Percentiles rank a stretch among this genome's conserved stretches.
Evolutionary conservation across 148 eudicot genomes (phyloP).

Genomic region (Camellia lanceoleosa): DNA sequence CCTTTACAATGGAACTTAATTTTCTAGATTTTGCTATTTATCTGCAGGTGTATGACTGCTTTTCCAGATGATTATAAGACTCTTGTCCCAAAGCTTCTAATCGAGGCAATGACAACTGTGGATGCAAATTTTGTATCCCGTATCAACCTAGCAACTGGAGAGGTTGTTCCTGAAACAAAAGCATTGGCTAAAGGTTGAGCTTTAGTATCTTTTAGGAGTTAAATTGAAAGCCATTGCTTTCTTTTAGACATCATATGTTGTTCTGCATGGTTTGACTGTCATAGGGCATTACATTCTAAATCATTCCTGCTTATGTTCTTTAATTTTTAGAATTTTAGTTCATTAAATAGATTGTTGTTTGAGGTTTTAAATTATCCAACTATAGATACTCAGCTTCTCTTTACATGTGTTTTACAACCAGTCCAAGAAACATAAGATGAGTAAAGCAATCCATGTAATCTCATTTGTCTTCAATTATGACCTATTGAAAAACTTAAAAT

Average conservation of each 20-base stretch:
- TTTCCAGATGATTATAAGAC: slow-evolving; percentile 89
- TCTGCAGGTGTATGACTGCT: slow-evolving; percentile 77
- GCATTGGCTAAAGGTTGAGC: slow-evolving; percentile 75
- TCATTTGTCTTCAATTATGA: not conserved
- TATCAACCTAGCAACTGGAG: slow-evolving; percentile 85
- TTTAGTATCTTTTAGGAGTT: slow-evolving; percentile 11
- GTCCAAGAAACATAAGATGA: not conserved
- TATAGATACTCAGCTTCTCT: not conserved
- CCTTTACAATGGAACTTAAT: slow-evolving; percentile 2
- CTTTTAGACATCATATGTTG: not conserved
- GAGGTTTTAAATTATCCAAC: not conserved
- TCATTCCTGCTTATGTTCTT: not conserved
- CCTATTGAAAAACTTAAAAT: not conserved
- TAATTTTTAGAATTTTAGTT: not conserved
- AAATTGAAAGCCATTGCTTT: not conserved
- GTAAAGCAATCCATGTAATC: not conserved
- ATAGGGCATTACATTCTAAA: not conserved
- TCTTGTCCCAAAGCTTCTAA: slow-evolving; percentile 79
- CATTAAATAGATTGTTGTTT: not conserved
- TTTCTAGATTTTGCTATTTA: slow-evolving; percentile 1
- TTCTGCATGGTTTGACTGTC: slow-evolving; percentile 14
- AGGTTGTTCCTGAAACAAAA: slow-evolving; percentile 89
- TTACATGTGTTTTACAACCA: not conserved
- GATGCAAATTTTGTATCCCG: slow-evolving; percentile 75
- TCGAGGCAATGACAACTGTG: slow-evolving; percentile 58